Evolutionary conservation across 2,329 filamentous ascomycete species (phyloP).

Genomic region (Aaosphaeria arxii): DNA sequence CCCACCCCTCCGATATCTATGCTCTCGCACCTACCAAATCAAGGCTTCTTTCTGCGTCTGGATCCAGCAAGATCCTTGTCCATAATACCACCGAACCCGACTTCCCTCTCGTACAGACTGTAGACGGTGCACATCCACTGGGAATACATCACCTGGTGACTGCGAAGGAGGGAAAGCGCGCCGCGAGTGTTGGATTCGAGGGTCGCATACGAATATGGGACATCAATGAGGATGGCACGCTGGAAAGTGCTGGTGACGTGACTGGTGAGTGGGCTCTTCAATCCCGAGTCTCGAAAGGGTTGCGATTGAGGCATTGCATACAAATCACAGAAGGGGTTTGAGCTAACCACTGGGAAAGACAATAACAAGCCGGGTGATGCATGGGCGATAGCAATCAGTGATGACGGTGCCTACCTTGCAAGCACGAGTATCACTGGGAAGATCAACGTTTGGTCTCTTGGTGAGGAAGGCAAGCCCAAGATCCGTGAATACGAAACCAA

Average conservation of each 20-base stretch:
- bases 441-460: conserved; percentile 80
- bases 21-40: conserved; percentile 72
- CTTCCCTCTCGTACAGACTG: conserved; percentile 75
- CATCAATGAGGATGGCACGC: conserved; percentile 50
- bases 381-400: conserved; percentile 85
- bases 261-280: conserved; percentile 35
- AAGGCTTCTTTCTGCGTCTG: conserved; percentile 78
- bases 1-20: conserved; percentile 82
- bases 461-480: conserved; percentile 55
- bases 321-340: too few species aligned
- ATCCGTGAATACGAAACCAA: conserved; percentile 87
- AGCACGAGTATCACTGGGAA: conserved; percentile 83
- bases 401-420: conserved; percentile 81
- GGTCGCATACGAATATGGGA: conserved; percentile 86
- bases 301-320: neutral
- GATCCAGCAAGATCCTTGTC: conserved; percentile 76
- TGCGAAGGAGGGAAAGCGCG: conserved; percentile 63
- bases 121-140: conserved; percentile 76
- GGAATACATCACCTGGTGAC: conserved; percentile 88
- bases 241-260: conserved; percentile 51
- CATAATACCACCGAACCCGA: conserved; percentile 69
- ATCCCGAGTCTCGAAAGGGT: neutral
- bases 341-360: conserved; percentile 27
- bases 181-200: conserved; percentile 83
- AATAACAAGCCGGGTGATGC: conserved; percentile 65